Evolutionary conservation across 208 protist species (phyloP), one percentile per base, ranked within the genome.

Genomic region (Trypanosoma vivax): DNA sequence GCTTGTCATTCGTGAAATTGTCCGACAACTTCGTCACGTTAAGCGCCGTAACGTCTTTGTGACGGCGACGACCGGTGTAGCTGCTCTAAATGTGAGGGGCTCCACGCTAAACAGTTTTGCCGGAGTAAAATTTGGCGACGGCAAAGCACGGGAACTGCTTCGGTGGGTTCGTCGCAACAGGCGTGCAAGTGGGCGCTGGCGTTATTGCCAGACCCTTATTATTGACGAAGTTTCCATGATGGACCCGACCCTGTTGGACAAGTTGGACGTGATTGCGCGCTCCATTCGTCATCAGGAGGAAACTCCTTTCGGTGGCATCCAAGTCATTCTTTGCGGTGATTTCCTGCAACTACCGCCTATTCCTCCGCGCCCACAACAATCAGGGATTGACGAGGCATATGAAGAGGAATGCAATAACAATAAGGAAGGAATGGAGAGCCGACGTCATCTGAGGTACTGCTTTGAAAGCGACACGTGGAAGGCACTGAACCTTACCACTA

Each of bases 211-310:
- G 19, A 57, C 69, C 10, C 59, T 92, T 21, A 68, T 92, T 11
- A 70, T 92, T 42, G 83, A 92, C 54, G 83, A 92, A 50, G 65
- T 92, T 13, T 83, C 71, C 29, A 92, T 88, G 79, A 48, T 92
- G 45, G 59, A 73, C 13, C 55, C 53, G 11, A 24, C 54, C 11
- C 41, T 87, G 6, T 58, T 92, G n/a, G 77, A 76, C 34, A 71
- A 75, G 54, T 41, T 92, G n/a, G 63, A 87, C 42, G 37, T 54
- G 33, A 60, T 78, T 34, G 77, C 71, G 23, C 62, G 51, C 14
- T 30, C 19, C 4, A 60, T 88, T 18, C 76, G 79, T 16, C 62
- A 63, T 50, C 13, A 46, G 21, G 42, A 37, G 2, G 65, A 60
- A 19, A 16, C 47, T 13, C 54, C 73, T 21, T 90, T 92, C 56